Conservation (phyloP, 2,329 filamentous ascomycete genomes). For the Salinomyces thailandicus region DNA sequence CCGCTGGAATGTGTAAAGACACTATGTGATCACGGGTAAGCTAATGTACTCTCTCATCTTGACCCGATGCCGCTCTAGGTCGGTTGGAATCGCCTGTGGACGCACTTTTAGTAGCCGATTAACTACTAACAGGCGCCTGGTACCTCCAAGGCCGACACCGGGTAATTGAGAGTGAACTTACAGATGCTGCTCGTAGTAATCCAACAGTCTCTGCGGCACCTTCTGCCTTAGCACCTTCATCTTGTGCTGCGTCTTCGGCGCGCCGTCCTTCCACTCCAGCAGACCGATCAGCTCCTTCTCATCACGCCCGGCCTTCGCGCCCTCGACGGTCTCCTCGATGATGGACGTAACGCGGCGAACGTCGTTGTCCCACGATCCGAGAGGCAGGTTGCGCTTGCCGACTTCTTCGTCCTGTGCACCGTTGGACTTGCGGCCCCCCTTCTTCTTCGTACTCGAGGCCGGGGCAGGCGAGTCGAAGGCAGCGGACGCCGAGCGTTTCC, state of each 20-base stretch:
- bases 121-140: too few species aligned
- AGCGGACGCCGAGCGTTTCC: conserved; percentile 14
- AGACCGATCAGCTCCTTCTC: conserved; percentile 54
- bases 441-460: conserved; percentile 13
- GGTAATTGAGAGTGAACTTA: conserved; percentile 17
- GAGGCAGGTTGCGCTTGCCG: conserved; percentile 52
- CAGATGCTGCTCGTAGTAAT: conserved; percentile 31
- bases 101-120: too few species aligned
- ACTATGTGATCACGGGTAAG: too few species aligned
- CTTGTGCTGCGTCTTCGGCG: conserved; percentile 60
- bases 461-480: conserved; percentile 20
- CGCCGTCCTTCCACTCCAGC: conserved; percentile 60
- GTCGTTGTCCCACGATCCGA: conserved; percentile 67
- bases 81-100: too few species aligned
- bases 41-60: too few species aligned
- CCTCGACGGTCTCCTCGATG: conserved; percentile 44
- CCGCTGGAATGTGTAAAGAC: too few species aligned
- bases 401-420: conserved; percentile 13
- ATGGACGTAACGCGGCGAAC: conserved; percentile 62
- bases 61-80: too few species aligned
- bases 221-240: conserved; percentile 60
- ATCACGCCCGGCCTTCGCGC: conserved; percentile 11
- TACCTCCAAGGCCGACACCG: too few species aligned
- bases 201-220: conserved; percentile 56
- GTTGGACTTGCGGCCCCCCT: conserved; percentile 16